Conservation (phyloP, 768 basidiomycete species). For the Rhodotorula babjevae region DNA sequence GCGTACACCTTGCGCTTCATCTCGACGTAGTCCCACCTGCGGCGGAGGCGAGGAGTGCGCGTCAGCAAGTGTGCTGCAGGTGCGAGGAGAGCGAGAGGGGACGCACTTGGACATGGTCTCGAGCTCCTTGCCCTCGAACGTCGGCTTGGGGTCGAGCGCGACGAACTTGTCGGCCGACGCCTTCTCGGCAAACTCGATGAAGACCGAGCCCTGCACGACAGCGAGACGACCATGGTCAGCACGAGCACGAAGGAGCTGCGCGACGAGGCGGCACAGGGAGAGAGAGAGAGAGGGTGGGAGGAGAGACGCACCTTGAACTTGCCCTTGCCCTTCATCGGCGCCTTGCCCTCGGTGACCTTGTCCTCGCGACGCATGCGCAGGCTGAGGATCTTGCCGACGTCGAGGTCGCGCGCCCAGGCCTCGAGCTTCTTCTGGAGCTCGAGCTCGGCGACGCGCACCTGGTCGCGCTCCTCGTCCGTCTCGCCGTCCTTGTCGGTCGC, state of each 20-base stretch:
- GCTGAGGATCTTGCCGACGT: constrained; percentile 71
- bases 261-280: no score
- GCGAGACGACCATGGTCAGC: neutral
- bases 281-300: neutral
- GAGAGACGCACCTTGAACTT: constrained; percentile 32
- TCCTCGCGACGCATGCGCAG: constrained; percentile 81
- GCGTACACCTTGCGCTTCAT: constrained; percentile 97
- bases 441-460: constrained; percentile 35
- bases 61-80: no score
- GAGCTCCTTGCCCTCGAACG: constrained; percentile 70
- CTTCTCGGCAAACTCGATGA: constrained; percentile 76
- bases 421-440: constrained; percentile 70
- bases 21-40: constrained; percentile 76
- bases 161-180: constrained; percentile 68
- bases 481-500: constrained; percentile 28
- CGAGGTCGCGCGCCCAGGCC: constrained; percentile 59
- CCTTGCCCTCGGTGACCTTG: constrained; percentile 53
- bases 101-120: constrained; percentile 81
- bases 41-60: no score
- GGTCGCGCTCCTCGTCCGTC: constrained; percentile 26
- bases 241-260: no score
- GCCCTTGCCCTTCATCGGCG: constrained; percentile 67
- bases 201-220: constrained; percentile 73
- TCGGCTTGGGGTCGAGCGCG: constrained; percentile 71
- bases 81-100: neutral